Base-by-base conservation (phyloP, 257 asterid genomes). In the Anisodus tanguticus region DNA sequence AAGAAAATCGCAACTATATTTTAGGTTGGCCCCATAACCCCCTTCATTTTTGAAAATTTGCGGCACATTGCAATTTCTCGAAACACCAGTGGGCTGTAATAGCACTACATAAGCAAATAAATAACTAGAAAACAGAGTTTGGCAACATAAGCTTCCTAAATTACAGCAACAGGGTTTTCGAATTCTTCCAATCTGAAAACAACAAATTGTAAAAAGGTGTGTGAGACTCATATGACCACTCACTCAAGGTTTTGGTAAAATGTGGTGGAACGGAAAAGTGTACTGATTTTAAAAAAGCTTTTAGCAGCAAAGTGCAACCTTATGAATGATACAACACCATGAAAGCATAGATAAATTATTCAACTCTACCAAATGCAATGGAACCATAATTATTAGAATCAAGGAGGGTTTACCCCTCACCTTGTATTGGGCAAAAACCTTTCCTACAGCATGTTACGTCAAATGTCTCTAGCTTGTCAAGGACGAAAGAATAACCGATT, bases 391-490 rank as follows among this genome's bases (percentile, higher is more conserved):
- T 49, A 22, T 6, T 49, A 22, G 45, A 76, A 76, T 12, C 3
- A 51, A 76, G 13, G 45, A 76, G 45, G 51, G 8, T 7, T 11
- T 51, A 51, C 5, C 80, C 80, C 81, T 76, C 62, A 76, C 81
- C 81, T 51, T 12, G 63, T 76, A 76, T 76, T 19, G 5, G 9
- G 59, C 19, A 49, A 69, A 17, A 41, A 41, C 17, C 15, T 70
- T 70, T 17, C 22, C 55, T 70, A 69, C 55, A 41, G 62, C 3
- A 4, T 49, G 53, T 85, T 60, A 69, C 9, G 62, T 19, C 76
- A 68, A 80, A 60, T 58, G 22, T 17, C 63, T 66, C 59, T 66
- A 83, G 84, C 79, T 80, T 15, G 79, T 64, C 58, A 80, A 58
- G 62, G 89, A 58, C 3, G 49, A 82, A 67, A 76, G 19, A 12